Conservation (phyloP, 192 early-diverging fungal species). For the Linnemannia exigua region DNA sequence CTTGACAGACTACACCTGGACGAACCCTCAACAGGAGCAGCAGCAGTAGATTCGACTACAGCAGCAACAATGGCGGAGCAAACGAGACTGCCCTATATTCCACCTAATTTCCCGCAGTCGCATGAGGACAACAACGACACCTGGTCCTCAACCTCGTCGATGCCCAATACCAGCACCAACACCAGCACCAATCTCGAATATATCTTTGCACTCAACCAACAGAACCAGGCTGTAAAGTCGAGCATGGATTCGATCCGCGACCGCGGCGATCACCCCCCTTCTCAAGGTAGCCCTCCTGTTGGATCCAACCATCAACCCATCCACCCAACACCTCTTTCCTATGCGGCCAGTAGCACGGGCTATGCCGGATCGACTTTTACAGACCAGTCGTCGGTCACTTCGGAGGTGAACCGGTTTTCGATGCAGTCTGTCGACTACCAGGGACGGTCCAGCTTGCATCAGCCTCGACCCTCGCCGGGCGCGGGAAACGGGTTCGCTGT, state of each 20-base stretch:
- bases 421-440: conserved; percentile 29
- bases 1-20: conserved; percentile 48
- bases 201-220: conserved; percentile 38
- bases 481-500: conserved; percentile 1
- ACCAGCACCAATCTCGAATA: conserved; percentile 49
- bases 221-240: conserved; percentile 19
- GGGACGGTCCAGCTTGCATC: conserved; percentile 33
- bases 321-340: background rate
- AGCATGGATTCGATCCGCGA: conserved; percentile 40
- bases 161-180: conserved; percentile 41
- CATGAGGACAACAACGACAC: conserved; percentile 45
- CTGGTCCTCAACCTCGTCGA: conserved; percentile 44
- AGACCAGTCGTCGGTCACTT: conserved; percentile 22
- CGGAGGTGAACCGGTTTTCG: conserved; percentile 28
- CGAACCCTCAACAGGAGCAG: background rate
- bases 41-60: background rate
- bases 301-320: background rate
- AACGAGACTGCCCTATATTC: background rate
- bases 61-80: background rate
- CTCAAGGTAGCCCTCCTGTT: background rate
- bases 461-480: background rate
- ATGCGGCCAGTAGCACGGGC: conserved; percentile 7
- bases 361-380: conserved; percentile 7
- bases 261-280: background rate
- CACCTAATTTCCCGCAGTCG: conserved; percentile 27